Base-by-base conservation (phyloP, 179 eudicot species). In the Beta lomatogona region DNA sequence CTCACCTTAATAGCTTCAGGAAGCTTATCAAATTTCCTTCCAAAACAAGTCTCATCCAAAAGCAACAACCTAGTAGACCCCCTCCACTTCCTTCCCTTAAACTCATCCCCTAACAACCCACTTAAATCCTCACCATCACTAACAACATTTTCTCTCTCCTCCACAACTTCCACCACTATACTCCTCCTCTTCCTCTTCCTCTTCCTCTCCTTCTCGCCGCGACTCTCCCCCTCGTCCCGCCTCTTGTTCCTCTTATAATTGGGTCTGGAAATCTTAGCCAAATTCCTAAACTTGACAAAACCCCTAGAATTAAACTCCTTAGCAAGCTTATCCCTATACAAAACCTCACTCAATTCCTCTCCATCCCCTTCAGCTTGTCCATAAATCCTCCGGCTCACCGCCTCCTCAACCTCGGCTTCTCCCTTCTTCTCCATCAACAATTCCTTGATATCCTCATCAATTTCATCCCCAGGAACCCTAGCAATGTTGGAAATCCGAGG, bases 1-100 rank as follows among this genome's bases (percentile, higher is more conserved):
- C 98, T 72, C 82, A 93, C 98, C 98, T 94, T 90, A 58, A 94
- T 86, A 72, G 97, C 97, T 88, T 92, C 90, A 48, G 98, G 98
- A 85, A 94, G 91, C 75, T 93, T 90, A 21, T 87, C 89, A 74
- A 88, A 73, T 28, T 76, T 41, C 45, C 86, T 88, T 64, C 85
- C 55, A 5, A 90, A 91, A 77, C 80, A 89, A 71, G 82, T 78
- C 70, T 93, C 99, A 85, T 95, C 99, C 93, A 95, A 89, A 69
- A 95, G 92, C 86, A 95, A 79, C 88, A 95, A 88, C 87, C 99
- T 87, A 22, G 99, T 93, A 21, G 98, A 89, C 15, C 97, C 95
- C 73, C 84, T 89, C 99, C 98, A 95, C 59, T 87, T 89, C 82
- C 84, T 78, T 60, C 89, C 84, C 78, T 70, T 84, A 75, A 92